phyloP scores from a whole-genome alignment of 2,329 filamentous ascomycete genomes.

The Aureobasidium leucospermi region DNA sequence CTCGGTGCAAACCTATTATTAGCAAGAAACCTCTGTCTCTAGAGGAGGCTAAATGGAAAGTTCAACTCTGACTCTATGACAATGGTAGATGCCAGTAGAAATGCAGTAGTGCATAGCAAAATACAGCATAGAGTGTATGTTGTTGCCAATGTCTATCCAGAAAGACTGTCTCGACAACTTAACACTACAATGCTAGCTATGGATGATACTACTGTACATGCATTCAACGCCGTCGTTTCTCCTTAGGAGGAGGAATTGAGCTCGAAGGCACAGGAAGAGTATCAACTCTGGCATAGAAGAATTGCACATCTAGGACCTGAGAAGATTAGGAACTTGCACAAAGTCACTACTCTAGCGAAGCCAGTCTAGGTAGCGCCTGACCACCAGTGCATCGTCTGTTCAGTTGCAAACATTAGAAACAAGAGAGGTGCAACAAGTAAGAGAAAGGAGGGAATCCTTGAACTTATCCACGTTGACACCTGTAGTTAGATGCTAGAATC shows the following conservation, averaged over 20 bases:
- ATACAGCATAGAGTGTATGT: background rate
- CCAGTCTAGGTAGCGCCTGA: too few species aligned
- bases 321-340: too few species aligned
- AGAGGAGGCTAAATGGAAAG: background rate
- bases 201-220: background rate
- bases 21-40: background rate
- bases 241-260: background rate
- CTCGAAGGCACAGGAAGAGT: too few species aligned
- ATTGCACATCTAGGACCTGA: too few species aligned
- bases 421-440: too few species aligned
- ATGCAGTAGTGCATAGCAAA: background rate
- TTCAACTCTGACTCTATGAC: background rate
- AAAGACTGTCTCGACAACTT: background rate
- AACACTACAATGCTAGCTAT: background rate
- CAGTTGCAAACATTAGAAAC: too few species aligned
- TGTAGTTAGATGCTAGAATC: background rate
- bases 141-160: background rate
- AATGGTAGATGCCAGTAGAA: background rate
- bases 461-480: background rate
- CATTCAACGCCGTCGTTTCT: background rate
- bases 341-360: too few species aligned
- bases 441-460: background rate
- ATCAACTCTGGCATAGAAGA: too few species aligned
- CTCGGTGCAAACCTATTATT: background rate
- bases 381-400: too few species aligned